Evolutionary conservation across 805 yeast species (phyloP).

Genomic region (Blastobotrys chiropterorum): DNA sequence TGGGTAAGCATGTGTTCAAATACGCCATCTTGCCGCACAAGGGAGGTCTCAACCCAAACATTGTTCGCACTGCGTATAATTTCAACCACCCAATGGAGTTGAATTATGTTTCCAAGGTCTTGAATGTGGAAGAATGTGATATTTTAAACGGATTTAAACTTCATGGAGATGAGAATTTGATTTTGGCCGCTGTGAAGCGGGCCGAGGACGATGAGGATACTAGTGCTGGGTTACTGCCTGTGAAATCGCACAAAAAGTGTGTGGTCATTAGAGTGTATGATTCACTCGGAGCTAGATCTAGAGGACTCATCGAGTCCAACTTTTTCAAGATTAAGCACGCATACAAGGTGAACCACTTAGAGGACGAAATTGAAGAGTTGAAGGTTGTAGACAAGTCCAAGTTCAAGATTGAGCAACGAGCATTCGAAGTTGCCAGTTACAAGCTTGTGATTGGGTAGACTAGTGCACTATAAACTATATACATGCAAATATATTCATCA

Average conservation of each 20-base stretch:
- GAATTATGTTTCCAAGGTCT: not conserved
- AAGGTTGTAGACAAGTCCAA: conserved; percentile 27
- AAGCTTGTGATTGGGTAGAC: conserved; percentile 31
- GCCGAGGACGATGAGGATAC: conserved; percentile 70
- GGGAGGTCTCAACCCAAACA: conserved; percentile 56
- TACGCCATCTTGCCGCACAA: conserved; percentile 81
- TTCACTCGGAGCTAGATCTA: conserved; percentile 72
- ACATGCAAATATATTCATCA: not conserved
- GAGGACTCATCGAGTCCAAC: conserved; percentile 40
- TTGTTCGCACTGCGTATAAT: conserved; percentile 70
- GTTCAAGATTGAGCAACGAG: conserved; percentile 47
- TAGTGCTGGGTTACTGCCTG: conserved; percentile 35
- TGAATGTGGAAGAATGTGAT: conserved; percentile 17
- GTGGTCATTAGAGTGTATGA: conserved; percentile 77
- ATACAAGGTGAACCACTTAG: conserved; percentile 39
- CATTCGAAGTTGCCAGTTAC: conserved; percentile 73
- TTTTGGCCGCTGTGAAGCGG: conserved; percentile 75
- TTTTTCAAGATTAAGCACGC: conserved; percentile 34
- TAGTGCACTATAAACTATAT: not conserved
- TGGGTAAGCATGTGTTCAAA: conserved; percentile 78
- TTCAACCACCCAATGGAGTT: conserved; percentile 54
- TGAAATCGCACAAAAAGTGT: conserved; percentile 39
- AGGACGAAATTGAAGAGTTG: conserved; percentile 34
- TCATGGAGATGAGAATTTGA: conserved; percentile 50
- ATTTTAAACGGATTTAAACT: conserved; percentile 21